These are phyloP conservation scores for Austroboletus eburneus DNA, from an alignment of 768 basidiomycete species.

Conservation along the genomic window DNA sequence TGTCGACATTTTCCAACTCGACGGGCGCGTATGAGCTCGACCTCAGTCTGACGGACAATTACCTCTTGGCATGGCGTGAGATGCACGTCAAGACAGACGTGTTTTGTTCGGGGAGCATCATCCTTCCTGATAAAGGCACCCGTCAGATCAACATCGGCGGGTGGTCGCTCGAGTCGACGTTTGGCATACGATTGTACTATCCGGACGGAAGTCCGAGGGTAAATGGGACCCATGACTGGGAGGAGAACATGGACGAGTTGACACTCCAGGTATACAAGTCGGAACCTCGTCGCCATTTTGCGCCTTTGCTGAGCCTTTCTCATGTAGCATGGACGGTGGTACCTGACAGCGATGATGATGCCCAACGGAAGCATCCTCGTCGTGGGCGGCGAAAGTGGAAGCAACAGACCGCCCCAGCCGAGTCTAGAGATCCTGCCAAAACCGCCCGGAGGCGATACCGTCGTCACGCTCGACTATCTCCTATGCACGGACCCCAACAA, in stretches of 20 bases:
- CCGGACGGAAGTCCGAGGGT: constrained; percentile 65
- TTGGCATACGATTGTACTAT: constrained; percentile 67
- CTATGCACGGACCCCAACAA: constrained; percentile 75
- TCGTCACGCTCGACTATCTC: constrained; percentile 60
- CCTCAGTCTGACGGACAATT: constrained; percentile 46
- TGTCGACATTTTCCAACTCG: constrained; percentile 55
- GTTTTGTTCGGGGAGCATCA: constrained; percentile 71
- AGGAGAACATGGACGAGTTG: constrained; percentile 60
- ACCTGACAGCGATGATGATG: constrained; percentile 62
- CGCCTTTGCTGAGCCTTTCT: no score
- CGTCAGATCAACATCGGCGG: constrained; percentile 30
- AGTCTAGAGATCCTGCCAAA: constrained; percentile 70
- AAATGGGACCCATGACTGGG: constrained; percentile 76
- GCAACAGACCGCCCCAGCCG: constrained; percentile 62
- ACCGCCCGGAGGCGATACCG: constrained; percentile 61
- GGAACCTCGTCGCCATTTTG: no score
- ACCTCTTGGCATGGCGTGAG: constrained; percentile 56
- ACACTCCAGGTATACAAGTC: constrained; percentile 68
- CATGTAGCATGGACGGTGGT: constrained; percentile 74
- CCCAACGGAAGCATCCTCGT: constrained; percentile 72
- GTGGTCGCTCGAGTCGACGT: constrained; percentile 70
- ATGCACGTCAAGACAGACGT: constrained; percentile 78
- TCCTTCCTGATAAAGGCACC: constrained; percentile 70
- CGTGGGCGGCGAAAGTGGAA: constrained; percentile 71
- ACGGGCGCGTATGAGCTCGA: constrained; percentile 82